phyloP scores from a whole-genome alignment of 2,329 filamentous ascomycete genomes.

The Colletotrichum karsti region DNA sequence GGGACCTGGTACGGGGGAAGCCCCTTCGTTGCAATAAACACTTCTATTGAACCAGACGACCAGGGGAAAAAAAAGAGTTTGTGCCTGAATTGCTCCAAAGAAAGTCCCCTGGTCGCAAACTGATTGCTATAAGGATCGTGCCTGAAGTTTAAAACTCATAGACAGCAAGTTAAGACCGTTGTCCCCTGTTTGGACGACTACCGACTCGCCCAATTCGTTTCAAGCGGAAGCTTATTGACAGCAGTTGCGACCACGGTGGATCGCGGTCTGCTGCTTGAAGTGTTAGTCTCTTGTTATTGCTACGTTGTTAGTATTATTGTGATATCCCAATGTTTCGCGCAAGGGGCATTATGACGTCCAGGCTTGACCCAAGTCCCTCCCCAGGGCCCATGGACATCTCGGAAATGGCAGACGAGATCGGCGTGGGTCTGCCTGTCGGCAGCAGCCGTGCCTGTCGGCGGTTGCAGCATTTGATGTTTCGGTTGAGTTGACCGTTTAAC shows the following conservation, averaged over 20 bases:
- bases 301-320: not conserved
- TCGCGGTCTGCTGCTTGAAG: not conserved
- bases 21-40: too few species aligned
- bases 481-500: not conserved
- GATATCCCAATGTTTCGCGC: not conserved
- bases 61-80: not conserved
- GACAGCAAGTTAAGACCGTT: not conserved
- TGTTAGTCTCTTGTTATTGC: not conserved
- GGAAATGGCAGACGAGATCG: not conserved
- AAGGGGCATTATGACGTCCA: not conserved
- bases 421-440: conserved; percentile 1
- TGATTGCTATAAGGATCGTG: conserved; percentile 7
- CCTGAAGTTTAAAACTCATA: not conserved
- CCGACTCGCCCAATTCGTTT: conserved; percentile 15
- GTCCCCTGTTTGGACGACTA: not conserved
- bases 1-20: too few species aligned
- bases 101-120: not conserved
- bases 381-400: not conserved
- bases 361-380: not conserved
- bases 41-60: not conserved
- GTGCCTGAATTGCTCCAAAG: not conserved
- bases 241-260: not conserved
- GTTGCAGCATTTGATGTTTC: conserved; percentile 6
- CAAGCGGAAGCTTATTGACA: conserved; percentile 19
- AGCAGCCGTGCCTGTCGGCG: conserved; percentile 2